Percentiles rank a stretch among this genome's conserved stretches.
These are phyloP conservation scores for Trifolium repens DNA, from an alignment of 306 rosid species.

Conservation along the genomic window DNA sequence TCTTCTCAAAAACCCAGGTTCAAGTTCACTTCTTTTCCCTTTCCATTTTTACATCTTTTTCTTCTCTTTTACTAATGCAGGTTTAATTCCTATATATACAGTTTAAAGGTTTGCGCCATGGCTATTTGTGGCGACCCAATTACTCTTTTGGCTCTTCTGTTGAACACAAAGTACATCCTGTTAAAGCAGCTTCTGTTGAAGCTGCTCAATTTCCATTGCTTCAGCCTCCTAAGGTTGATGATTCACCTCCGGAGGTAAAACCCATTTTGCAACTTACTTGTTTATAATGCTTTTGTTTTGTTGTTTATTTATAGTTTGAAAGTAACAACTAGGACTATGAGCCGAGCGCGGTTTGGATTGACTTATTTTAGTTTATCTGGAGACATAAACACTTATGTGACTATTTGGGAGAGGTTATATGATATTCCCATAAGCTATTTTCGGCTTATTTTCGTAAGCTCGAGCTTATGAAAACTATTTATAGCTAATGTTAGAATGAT, in stretches of 20 bases:
- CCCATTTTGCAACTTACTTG: not conserved
- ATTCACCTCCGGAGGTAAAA: conserved; percentile 65
- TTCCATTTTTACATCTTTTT: not conserved
- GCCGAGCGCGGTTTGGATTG: not conserved
- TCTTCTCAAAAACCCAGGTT: conserved; percentile 70
- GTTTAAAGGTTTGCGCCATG: conserved; percentile 57
- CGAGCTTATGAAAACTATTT: too few species aligned
- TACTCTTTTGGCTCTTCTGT: conserved; percentile 39
- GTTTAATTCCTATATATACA: conserved; percentile 22
- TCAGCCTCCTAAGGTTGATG: conserved; percentile 58
- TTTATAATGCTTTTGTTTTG: not conserved
- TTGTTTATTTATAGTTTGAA: conserved; percentile 8
- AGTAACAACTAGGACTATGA: conserved; percentile 5
- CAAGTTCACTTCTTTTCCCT: conserved; percentile 51
- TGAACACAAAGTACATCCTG: conserved; percentile 49
- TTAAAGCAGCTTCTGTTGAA: conserved; percentile 57
- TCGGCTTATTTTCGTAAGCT: too few species aligned
- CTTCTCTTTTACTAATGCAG: not conserved
- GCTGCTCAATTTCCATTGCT: conserved; percentile 67
- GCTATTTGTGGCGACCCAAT: conserved; percentile 56
- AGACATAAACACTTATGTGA: too few species aligned
- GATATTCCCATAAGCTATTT: too few species aligned
- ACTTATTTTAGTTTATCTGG: not conserved
- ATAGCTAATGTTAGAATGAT: too few species aligned
- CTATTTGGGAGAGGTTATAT: too few species aligned